A percentile compares a stretch with the other conserved stretches of the same genome.
phyloP scores from a whole-genome alignment of 495 filamentous ascomycete genomes.

The Ascodesmis nigricans region DNA sequence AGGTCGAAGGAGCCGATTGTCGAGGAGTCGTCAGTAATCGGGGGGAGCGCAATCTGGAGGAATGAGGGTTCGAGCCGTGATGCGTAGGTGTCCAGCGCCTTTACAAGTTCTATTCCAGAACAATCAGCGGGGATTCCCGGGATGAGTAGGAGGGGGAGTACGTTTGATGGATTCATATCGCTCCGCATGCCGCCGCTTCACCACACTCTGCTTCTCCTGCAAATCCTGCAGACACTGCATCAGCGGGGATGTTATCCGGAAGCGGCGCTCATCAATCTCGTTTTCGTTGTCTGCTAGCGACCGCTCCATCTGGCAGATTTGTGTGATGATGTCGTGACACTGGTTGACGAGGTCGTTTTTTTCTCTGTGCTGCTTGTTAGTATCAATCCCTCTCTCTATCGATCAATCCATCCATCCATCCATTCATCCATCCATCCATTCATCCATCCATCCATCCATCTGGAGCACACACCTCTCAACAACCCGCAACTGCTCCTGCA shows the following conservation, averaged over 20 bases:
- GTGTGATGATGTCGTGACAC: conserved; percentile 61
- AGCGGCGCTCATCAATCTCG: conserved; percentile 36
- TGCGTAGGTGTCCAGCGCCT: conserved; percentile 84
- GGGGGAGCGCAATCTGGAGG: conserved; percentile 59
- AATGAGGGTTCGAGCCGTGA: conserved; percentile 78
- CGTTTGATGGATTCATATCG: conserved; percentile 87
- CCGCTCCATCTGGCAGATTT: conserved; percentile 78
- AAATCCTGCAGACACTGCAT: conserved; percentile 50
- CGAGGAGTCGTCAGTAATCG: conserved; percentile 49
- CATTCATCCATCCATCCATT: no score
- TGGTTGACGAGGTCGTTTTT: conserved; percentile 73
- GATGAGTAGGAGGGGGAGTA: conserved; percentile 28
- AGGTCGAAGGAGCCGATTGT: conserved; percentile 67
- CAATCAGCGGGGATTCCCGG: no score
- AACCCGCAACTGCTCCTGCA: conserved; percentile 21
- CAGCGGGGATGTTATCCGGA: conserved; percentile 61
- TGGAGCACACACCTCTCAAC: conserved; percentile 3
- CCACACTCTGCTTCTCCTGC: conserved; percentile 62
- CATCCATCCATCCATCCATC: no score
- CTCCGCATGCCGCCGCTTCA: conserved; percentile 65
- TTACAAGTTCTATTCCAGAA: conserved; percentile 49
- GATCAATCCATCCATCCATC: no score
- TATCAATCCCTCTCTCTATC: no score
- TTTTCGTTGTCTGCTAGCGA: conserved; percentile 47
- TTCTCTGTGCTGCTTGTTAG: conserved; percentile 32